A percentile compares a stretch with the other conserved stretches of the same genome.
Conservation (phyloP, 257 asterid genomes). For the Jasminum sambac region DNA sequence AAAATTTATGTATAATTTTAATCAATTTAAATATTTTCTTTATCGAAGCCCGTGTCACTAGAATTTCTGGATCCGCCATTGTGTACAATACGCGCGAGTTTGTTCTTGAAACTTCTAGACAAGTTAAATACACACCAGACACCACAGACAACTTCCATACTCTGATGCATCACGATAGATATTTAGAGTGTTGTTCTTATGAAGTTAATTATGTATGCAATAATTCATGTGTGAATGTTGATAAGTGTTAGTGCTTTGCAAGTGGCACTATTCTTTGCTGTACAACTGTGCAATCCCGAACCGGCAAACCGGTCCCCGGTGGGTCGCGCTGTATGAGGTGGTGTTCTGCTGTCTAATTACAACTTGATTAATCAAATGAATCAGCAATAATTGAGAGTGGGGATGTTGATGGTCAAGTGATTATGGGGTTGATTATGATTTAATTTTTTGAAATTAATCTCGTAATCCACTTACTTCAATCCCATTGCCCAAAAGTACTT, state of each 20-base stretch:
- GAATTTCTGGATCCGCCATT: too few species aligned
- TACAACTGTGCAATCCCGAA: background rate
- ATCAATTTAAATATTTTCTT: too few species aligned
- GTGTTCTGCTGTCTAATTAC: background rate
- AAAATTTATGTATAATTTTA: too few species aligned
- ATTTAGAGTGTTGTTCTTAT: too few species aligned
- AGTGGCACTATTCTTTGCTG: background rate
- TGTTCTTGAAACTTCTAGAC: too few species aligned
- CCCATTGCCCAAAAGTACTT: background rate
- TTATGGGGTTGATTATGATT: background rate
- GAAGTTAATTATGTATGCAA: too few species aligned
- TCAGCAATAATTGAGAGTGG: background rate
- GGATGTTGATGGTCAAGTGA: background rate
- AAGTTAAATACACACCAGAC: too few species aligned
- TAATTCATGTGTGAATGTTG: background rate
- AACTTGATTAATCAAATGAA: background rate
- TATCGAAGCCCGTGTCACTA: too few species aligned
- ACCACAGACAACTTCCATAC: too few species aligned
- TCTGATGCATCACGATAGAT: too few species aligned
- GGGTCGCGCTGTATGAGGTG: background rate
- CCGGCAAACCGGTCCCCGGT: constrained; percentile 1
- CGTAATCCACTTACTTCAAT: background rate
- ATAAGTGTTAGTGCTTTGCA: background rate
- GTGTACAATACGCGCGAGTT: too few species aligned
- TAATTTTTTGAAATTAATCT: background rate